A percentile compares a stretch with the other conserved stretches of the same genome.
These are phyloP conservation scores for Pichia manshurica DNA, from an alignment of 805 yeast genomes.

Conservation along the genomic window DNA sequence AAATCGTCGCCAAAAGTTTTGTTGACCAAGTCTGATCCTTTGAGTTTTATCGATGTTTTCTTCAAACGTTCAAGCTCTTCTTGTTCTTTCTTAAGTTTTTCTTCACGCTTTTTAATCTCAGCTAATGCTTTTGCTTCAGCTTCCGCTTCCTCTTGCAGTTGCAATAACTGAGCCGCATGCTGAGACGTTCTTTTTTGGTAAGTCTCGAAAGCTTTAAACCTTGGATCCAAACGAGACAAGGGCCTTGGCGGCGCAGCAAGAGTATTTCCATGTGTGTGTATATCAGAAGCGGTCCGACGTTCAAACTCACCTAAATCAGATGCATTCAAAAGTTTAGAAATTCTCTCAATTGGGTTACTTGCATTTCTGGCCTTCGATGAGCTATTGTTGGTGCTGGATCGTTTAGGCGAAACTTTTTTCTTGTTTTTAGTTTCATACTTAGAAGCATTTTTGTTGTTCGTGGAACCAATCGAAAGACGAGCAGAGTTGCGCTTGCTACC, in stretches of 20 bases:
- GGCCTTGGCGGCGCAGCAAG: conserved; percentile 45
- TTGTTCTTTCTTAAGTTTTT: conserved; percentile 12
- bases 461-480: conserved; percentile 5
- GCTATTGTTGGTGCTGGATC: not conserved
- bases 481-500: conserved; percentile 16
- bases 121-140: conserved; percentile 16
- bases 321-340: conserved; percentile 36
- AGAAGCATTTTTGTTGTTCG: not conserved
- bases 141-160: conserved; percentile 24
- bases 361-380: conserved; percentile 20
- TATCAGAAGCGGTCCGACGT: conserved; percentile 40
- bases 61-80: conserved; percentile 9
- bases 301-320: conserved; percentile 41
- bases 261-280: conserved; percentile 26
- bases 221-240: conserved; percentile 51
- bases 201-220: conserved; percentile 46
- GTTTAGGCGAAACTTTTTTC: conserved; percentile 5
- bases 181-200: conserved; percentile 38
- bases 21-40: conserved; percentile 10
- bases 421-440: not conserved
- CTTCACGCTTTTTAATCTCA: conserved; percentile 10
- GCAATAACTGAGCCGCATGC: conserved; percentile 34
- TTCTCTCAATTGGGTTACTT: conserved; percentile 29
- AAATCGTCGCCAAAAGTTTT: conserved; percentile 5
- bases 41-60: conserved; percentile 1